These are phyloP conservation scores for Polyporus arcularius DNA, from an alignment of 768 basidiomycete genomes.

Conservation along the genomic window DNA sequence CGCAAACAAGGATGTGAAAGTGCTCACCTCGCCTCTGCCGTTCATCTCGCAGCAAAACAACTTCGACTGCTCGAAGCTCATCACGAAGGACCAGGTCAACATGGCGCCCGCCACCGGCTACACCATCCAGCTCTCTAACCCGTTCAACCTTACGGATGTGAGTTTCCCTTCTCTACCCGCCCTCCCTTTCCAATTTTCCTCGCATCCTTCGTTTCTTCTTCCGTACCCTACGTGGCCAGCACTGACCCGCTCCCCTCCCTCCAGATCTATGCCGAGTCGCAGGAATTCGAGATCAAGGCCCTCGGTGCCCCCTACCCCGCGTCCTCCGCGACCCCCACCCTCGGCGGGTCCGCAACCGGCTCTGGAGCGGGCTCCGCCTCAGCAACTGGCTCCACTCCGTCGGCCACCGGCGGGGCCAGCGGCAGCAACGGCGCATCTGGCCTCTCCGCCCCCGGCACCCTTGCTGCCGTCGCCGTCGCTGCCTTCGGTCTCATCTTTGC, in stretches of 20 bases:
- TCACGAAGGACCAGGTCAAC: conserved; percentile 48
- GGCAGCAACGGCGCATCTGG: conserved; percentile 21
- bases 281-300: conserved; percentile 62
- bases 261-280: conserved; percentile 58
- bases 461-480: conserved; percentile 22
- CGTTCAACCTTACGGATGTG: conserved; percentile 54
- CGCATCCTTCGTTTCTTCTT: not conserved
- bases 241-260: not conserved
- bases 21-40: conserved; percentile 45
- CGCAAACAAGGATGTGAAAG: conserved; percentile 42
- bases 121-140: conserved; percentile 50
- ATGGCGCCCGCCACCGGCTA: conserved; percentile 47
- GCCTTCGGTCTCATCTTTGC: conserved; percentile 26
- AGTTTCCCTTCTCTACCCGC: conserved; percentile 26
- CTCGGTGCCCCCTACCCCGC: conserved; percentile 54
- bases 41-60: conserved; percentile 54
- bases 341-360: conserved; percentile 21
- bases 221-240: not conserved
- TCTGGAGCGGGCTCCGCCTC: conserved; percentile 25
- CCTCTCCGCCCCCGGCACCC: conserved; percentile 17
- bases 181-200: not conserved
- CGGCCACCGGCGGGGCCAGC: conserved; percentile 11
- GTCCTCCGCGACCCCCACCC: conserved; percentile 35
- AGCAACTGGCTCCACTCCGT: conserved; percentile 24
- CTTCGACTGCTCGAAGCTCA: conserved; percentile 57